These are phyloP conservation scores for Elongisporangium anandrum DNA, from an alignment of 352 stramenopile species.

Conservation along the genomic window DNA sequence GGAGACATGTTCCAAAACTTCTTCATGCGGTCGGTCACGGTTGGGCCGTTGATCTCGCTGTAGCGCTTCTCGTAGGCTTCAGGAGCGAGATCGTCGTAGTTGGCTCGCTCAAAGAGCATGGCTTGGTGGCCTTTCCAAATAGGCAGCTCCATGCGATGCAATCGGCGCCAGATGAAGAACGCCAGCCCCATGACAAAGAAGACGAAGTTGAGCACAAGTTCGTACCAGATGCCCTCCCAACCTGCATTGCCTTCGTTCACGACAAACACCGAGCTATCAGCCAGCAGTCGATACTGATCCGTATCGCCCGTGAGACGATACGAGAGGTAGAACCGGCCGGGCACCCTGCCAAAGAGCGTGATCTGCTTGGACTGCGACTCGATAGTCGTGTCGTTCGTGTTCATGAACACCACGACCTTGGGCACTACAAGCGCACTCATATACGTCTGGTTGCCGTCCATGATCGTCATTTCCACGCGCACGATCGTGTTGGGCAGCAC, in stretches of 20 bases:
- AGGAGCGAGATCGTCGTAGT: conserved; percentile 54
- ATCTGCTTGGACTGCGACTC: conserved; percentile 31
- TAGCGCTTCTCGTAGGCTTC: conserved; percentile 43
- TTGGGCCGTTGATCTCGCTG: conserved; percentile 31
- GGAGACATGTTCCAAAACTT: conserved; percentile 43
- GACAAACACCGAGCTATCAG: conserved; percentile 46
- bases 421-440: conserved; percentile 26
- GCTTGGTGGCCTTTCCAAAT: conserved; percentile 59
- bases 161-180: conserved; percentile 62
- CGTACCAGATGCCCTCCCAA: conserved; percentile 67
- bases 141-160: conserved; percentile 48
- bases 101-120: conserved; percentile 67
- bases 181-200: conserved; percentile 43
- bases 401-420: conserved; percentile 31
- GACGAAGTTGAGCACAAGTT: conserved; percentile 56
- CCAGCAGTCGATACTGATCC: conserved; percentile 40
- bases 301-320: conserved; percentile 35
- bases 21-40: conserved; percentile 32
- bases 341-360: conserved; percentile 26
- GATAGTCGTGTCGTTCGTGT: conserved; percentile 10
- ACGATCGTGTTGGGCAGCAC: conserved; percentile 34
- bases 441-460: conserved; percentile 32
- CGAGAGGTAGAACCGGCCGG: conserved; percentile 54
- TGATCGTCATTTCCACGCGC: conserved; percentile 37
- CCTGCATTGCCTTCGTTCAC: conserved; percentile 38